These are phyloP conservation scores for Botrytis galanthina DNA, from an alignment of 2,329 filamentous ascomycete species.

Conservation along the genomic window DNA sequence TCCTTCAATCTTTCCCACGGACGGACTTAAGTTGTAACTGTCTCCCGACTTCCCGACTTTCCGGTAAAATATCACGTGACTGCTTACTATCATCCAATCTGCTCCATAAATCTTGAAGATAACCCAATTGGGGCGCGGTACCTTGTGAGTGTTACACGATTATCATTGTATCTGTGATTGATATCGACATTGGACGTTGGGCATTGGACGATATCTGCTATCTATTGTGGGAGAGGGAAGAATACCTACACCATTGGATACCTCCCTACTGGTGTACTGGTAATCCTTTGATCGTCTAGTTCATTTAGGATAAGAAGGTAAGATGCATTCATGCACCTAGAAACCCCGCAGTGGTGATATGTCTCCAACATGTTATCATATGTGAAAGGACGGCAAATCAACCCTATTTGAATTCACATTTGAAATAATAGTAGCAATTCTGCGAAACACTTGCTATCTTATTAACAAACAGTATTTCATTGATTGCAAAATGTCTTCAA, in stretches of 20 bases:
- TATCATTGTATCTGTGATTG: no score
- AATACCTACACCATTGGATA: neutral
- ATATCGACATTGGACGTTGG: neutral
- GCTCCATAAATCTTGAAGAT: neutral
- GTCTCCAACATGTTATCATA: neutral
- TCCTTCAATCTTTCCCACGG: neutral
- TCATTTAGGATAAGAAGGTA: neutral
- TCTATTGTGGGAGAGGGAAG: neutral
- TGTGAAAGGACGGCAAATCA: neutral
- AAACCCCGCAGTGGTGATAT: neutral
- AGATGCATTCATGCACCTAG: neutral
- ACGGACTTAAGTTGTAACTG: neutral
- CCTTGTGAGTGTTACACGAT: neutral
- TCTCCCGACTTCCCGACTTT: neutral
- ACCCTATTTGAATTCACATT: no score
- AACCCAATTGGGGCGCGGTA: neutral
- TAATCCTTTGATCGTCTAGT: neutral
- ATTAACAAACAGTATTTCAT: neutral
- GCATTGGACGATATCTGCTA: neutral
- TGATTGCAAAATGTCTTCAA: neutral
- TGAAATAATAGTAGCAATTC: neutral
- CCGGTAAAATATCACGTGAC: neutral
- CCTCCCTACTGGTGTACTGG: no score
- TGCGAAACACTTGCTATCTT: neutral
- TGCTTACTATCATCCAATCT: no score